Conservation (phyloP, 371 early-diverging fungal genomes). For the Chytridium lagenaria region DNA sequence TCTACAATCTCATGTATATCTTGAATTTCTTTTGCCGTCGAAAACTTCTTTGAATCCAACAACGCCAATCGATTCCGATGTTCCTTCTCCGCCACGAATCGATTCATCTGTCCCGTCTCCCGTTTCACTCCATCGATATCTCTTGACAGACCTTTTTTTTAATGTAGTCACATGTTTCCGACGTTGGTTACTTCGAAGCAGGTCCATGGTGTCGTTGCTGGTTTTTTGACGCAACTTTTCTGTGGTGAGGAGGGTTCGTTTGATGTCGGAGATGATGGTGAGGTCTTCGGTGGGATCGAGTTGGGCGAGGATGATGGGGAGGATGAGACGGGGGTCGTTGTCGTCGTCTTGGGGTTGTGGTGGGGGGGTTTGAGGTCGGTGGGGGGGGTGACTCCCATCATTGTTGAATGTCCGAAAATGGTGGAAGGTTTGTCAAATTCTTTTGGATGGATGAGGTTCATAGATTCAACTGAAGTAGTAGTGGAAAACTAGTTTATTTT, state of each 20-base stretch:
- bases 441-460: too few relatives aligned
- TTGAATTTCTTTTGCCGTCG: constrained; percentile 11
- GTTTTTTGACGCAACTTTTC: not conserved
- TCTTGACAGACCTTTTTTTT: not conserved
- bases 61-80: not conserved
- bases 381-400: constrained; percentile 1
- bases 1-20: not conserved
- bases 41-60: not conserved
- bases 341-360: not conserved
- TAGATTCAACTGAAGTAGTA: too few relatives aligned
- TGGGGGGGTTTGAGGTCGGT: not conserved
- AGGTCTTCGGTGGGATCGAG: not conserved
- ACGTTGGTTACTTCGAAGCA: not conserved
- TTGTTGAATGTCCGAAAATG: not conserved
- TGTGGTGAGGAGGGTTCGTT: not conserved
- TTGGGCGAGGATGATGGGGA: not conserved
- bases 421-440: too few relatives aligned
- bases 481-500: too few relatives aligned
- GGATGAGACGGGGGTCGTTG: not conserved
- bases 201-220: not conserved
- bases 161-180: too few relatives aligned
- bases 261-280: not conserved
- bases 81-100: not conserved
- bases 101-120: not conserved
- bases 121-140: not conserved